phyloP scores from a whole-genome alignment of 805 yeast genomes.

The Myxozyma geophila region DNA sequence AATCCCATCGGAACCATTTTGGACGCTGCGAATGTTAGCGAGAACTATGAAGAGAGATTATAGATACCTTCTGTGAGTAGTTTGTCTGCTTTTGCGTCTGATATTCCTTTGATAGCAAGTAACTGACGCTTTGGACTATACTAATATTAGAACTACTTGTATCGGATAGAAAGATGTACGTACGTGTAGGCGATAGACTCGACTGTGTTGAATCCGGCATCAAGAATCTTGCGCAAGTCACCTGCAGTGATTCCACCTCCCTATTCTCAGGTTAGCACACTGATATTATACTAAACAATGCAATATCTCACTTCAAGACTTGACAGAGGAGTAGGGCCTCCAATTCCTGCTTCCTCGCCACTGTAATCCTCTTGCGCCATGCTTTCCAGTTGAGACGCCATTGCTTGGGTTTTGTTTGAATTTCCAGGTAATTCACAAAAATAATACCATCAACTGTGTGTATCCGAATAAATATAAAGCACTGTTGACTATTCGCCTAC shows the following conservation, averaged over 20 bases:
- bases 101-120: constrained; percentile 82
- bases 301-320: constrained; percentile 30
- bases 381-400: constrained; percentile 12
- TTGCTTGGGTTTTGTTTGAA: neutral
- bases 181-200: constrained; percentile 89
- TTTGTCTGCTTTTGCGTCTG: constrained; percentile 93
- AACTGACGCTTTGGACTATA: constrained; percentile 71
- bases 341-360: constrained; percentile 26
- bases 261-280: constrained; percentile 37
- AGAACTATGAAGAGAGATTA: neutral
- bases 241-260: constrained; percentile 84
- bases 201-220: constrained; percentile 85
- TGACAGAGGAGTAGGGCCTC: constrained; percentile 37
- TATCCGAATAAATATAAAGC: too few relatives aligned
- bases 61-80: constrained; percentile 61
- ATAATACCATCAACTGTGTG: too few relatives aligned
- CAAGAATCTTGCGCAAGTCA: constrained; percentile 79
- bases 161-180: neutral
- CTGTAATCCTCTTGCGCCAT: constrained; percentile 8
- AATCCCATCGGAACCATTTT: constrained; percentile 93
- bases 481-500: too few relatives aligned
- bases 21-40: constrained; percentile 54
- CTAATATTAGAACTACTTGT: neutral
- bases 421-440: too few relatives aligned
- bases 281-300: neutral